phyloP scores from a whole-genome alignment of 1,284 basidiomycete genomes.

The Cutaneotrichosporon spelunceum region DNA sequence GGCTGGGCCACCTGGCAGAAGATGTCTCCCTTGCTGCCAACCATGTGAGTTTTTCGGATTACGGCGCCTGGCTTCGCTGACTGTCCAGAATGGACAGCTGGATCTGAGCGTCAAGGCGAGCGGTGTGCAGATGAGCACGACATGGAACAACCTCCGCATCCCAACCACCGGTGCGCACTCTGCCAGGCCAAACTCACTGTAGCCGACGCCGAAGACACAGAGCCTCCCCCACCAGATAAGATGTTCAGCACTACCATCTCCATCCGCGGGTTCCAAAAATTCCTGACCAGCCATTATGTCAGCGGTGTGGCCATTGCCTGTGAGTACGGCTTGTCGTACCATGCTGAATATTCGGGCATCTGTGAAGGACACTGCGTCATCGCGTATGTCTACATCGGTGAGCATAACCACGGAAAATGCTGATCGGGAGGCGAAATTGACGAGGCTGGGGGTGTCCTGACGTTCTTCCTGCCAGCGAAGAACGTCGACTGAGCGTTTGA shows the following conservation, averaged over 20 bases:
- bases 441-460: constrained; percentile 78
- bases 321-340: constrained; percentile 48
- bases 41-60: constrained; percentile 25
- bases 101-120: constrained; percentile 67
- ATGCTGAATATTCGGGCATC: constrained; percentile 59
- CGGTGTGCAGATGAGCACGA: constrained; percentile 69
- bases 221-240: constrained; percentile 56
- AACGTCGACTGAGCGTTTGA: constrained; percentile 15
- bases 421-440: constrained; percentile 60
- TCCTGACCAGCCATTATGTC: constrained; percentile 77
- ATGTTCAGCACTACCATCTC: constrained; percentile 68
- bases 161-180: constrained; percentile 61
- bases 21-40: constrained; percentile 61
- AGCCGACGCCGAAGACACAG: not conserved
- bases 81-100: constrained; percentile 41
- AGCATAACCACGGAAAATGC: constrained; percentile 14
- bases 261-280: constrained; percentile 73
- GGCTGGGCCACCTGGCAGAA: constrained; percentile 69
- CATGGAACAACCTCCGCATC: constrained; percentile 71
- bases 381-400: constrained; percentile 79
- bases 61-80: constrained; percentile 11
- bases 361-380: constrained; percentile 82
- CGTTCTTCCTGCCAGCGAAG: constrained; percentile 73
- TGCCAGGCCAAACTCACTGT: not conserved
- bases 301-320: constrained; percentile 82